Evolutionary conservation across 2,329 filamentous ascomycete species (phyloP), one percentile per base, ranked within the genome.

Genomic region (Pyricularia sp.): DNA sequence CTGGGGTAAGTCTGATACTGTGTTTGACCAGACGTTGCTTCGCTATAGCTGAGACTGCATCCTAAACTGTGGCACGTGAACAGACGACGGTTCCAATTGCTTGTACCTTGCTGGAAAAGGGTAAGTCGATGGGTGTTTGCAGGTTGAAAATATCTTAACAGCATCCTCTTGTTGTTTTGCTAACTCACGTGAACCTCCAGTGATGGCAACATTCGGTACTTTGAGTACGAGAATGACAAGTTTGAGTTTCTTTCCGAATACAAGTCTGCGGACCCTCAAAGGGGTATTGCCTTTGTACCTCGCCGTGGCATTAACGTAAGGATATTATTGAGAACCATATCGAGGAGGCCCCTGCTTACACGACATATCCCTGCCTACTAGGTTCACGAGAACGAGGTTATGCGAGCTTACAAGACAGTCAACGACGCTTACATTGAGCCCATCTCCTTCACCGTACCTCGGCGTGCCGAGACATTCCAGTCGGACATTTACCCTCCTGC

Each of bases 171-270:
- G 23, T 65, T 4, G 14, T 20, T 74, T 74, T 50, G 74, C 73
- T 72, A 59, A 61, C 74, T 68, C 30, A 31, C 42, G 2, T 50
- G 42, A 50, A 23, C 10, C 12, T 33, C 20, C 71, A 95, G 92
- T 80, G 95, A 99, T 77, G 95, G 95, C 76, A 99, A 99, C 81
- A 99, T 99, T 77, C 94, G 95, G 72, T 99, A 99, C 85, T 99
- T 92, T 79, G 95, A 99, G 81, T 97, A 96, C 77, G 92, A 96
- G 78, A 97, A 98, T 81, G 94, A 98, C 85, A 97, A 97, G 81
- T 97, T 99, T 77, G 94, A 99, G 81, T 97, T 92, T 80, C 83
- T 99, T 68, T 96, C 93, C 72, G 94, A 98, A 79, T 95, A 98
- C 86, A 97, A 97, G 81, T 98, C 95, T n/a, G 83, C 85, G 58